Evolutionary conservation across 1,284 basidiomycete species (phyloP).

Genomic region (Leccinum solheimii): DNA sequence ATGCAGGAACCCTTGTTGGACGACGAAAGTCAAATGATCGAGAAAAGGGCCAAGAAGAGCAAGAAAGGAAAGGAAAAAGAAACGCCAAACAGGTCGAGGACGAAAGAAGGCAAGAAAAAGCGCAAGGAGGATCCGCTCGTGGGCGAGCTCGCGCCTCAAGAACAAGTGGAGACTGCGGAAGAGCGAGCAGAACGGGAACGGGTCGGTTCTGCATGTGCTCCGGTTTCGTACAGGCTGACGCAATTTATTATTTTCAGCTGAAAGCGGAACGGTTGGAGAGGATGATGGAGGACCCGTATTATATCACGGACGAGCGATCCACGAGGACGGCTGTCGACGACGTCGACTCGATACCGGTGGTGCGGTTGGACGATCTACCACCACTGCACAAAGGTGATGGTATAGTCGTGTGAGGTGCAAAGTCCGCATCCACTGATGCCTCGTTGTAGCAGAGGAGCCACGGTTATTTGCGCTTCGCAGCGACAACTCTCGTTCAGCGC

Average conservation of each 20-base stretch:
- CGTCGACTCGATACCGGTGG: constrained; percentile 83
- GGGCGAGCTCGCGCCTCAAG: constrained; percentile 29
- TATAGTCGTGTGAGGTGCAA: background rate
- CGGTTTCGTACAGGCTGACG: background rate
- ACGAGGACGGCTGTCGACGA: constrained; percentile 52
- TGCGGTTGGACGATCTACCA: constrained; percentile 72
- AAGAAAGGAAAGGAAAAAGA: constrained; percentile 57
- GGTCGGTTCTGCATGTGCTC: constrained; percentile 39
- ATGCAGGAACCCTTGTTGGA: constrained; percentile 44
- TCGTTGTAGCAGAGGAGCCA: constrained; percentile 30
- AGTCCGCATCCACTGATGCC: constrained; percentile 10
- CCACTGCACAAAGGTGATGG: constrained; percentile 39
- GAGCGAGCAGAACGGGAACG: constrained; percentile 58
- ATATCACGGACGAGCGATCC: constrained; percentile 68
- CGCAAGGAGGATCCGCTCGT: constrained; percentile 35
- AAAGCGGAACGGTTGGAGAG: constrained; percentile 68
- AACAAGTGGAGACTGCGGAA: constrained; percentile 55
- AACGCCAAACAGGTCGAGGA: constrained; percentile 31
- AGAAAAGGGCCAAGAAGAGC: constrained; percentile 40
- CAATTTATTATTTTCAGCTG: constrained; percentile 44
- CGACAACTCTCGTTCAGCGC: constrained; percentile 30
- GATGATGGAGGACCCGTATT: constrained; percentile 84
- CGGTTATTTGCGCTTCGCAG: constrained; percentile 43
- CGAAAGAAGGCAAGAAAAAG: constrained; percentile 35
- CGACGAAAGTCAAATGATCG: constrained; percentile 31